A percentile compares a stretch with the other conserved stretches of the same genome.
Evolutionary conservation across 441 rosid species (phyloP).

Genomic region (Gossypium aridum): DNA sequence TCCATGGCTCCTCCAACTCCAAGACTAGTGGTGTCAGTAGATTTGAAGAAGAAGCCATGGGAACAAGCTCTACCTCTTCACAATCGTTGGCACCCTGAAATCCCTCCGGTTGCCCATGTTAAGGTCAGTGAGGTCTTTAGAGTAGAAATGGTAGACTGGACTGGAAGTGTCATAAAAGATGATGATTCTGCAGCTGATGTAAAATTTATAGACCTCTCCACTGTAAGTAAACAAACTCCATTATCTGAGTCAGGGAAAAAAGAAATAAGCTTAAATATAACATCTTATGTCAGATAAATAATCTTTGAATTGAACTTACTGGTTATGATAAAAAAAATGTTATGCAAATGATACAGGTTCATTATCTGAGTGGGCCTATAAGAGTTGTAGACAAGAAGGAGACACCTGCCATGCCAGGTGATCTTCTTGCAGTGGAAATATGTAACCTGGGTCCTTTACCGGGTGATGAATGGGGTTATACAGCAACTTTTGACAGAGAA

Average conservation of each 20-base stretch:
- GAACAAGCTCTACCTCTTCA: conserved; percentile 62
- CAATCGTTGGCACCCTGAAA: conserved; percentile 89
- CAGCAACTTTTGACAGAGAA: conserved; percentile 82
- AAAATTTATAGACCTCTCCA: conserved; percentile 45
- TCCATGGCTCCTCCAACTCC: conserved; percentile 58
- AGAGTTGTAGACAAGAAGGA: conserved; percentile 63
- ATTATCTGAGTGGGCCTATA: conserved; percentile 84
- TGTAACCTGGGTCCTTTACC: conserved; percentile 90
- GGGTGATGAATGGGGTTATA: conserved; percentile 90
- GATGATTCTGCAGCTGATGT: conserved; percentile 56
- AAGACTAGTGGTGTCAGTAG: conserved; percentile 44
- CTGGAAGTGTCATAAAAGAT: conserved; percentile 66
- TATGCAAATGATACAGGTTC: conserved; percentile 43
- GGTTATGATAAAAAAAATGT: not conserved
- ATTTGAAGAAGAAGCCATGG: conserved; percentile 55
- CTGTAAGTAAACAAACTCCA: conserved; percentile 36
- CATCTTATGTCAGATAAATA: not conserved
- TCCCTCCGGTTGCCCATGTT: conserved; percentile 53
- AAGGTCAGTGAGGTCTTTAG: conserved; percentile 49
- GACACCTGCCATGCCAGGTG: conserved; percentile 67
- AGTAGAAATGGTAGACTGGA: conserved; percentile 75
- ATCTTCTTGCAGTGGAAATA: conserved; percentile 78
- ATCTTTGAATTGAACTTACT: not conserved
- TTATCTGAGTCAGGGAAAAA: not conserved
- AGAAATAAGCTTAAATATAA: not conserved